phyloP scores from a whole-genome alignment of 805 yeast genomes.

The Ogataea degrootiae region DNA sequence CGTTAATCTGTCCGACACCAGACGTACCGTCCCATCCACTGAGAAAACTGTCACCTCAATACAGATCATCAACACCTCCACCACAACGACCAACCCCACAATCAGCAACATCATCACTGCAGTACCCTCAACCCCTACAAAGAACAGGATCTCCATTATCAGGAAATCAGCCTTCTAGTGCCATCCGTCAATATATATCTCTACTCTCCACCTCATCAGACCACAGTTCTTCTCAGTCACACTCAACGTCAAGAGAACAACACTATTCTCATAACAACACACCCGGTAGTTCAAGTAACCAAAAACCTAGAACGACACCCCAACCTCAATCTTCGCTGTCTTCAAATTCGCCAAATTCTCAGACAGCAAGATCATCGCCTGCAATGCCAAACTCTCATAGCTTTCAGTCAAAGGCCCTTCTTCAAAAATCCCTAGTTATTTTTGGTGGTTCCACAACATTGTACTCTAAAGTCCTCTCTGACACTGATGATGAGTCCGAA shows the following conservation, averaged over 20 bases:
- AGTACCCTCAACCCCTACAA: constrained; percentile 1
- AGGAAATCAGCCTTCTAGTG: background rate
- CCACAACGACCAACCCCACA: background rate
- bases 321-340: background rate
- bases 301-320: background rate
- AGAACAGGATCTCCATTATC: constrained; percentile 2
- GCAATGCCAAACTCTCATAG: constrained; percentile 1
- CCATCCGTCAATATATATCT: constrained; percentile 1
- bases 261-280: background rate
- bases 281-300: background rate
- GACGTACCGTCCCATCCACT: background rate
- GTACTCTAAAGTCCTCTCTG: constrained; percentile 17
- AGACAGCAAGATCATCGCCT: constrained; percentile 14
- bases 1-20: background rate
- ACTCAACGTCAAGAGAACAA: background rate
- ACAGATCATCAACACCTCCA: constrained; percentile 5
- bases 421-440: constrained; percentile 22
- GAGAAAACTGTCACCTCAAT: background rate
- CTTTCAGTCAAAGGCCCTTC: background rate
- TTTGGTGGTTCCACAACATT: constrained; percentile 31
- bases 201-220: background rate
- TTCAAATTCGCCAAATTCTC: background rate
- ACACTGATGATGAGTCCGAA: background rate
- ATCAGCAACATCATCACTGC: background rate
- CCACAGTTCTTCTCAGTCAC: background rate